Conservation (phyloP, 331 rosid genomes). For the Pyrus hybrid region DNA sequence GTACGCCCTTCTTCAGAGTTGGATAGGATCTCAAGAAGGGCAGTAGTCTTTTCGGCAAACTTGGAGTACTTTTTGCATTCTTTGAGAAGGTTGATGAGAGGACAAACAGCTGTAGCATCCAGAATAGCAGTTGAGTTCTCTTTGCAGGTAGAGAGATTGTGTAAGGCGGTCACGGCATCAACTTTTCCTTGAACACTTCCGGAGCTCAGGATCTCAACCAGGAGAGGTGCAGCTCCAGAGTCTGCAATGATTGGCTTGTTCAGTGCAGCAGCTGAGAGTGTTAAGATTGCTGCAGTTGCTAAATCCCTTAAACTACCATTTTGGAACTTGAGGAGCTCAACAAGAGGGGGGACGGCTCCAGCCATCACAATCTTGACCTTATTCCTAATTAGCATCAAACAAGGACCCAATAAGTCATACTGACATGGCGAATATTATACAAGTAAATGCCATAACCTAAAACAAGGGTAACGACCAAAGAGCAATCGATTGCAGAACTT, state of each 20-base stretch:
- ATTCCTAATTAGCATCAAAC: conserved; percentile 46
- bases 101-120: conserved; percentile 66
- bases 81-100: conserved; percentile 80
- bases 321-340: conserved; percentile 70
- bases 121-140: conserved; percentile 46
- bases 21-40: conserved; percentile 70
- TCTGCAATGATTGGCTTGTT: conserved; percentile 67
- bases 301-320: conserved; percentile 53
- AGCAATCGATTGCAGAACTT: not conserved
- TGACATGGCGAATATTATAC: not conserved
- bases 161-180: conserved; percentile 79
- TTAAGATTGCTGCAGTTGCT: conserved; percentile 83
- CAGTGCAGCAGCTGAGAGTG: conserved; percentile 69
- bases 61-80: conserved; percentile 83
- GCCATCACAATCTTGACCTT: conserved; percentile 73
- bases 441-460: not conserved
- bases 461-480: not conserved
- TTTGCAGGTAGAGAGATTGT: conserved; percentile 53
- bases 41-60: conserved; percentile 78
- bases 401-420: conserved; percentile 4
- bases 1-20: conserved; percentile 57
- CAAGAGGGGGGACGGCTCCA: conserved; percentile 73
- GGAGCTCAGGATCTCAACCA: conserved; percentile 73
- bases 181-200: conserved; percentile 86
- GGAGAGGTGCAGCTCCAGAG: conserved; percentile 79